phyloP scores from a whole-genome alignment of 495 filamentous ascomycete genomes.

The Penicillium coffeae region DNA sequence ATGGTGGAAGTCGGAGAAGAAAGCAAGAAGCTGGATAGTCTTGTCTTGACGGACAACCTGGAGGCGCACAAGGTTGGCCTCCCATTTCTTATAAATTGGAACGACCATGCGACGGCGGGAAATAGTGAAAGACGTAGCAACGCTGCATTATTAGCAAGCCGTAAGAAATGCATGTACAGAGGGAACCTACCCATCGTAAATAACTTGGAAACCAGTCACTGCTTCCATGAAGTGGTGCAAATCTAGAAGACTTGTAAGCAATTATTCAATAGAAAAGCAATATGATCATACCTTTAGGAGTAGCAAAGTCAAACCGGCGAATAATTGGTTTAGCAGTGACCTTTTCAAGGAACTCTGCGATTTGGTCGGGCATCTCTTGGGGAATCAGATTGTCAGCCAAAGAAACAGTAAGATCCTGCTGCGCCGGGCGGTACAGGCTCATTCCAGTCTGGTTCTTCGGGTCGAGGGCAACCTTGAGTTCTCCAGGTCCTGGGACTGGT shows the following conservation, averaged over 20 bases:
- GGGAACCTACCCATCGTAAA: constrained; percentile 60
- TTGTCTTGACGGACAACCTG: constrained; percentile 74
- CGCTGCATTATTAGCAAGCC: constrained; percentile 23
- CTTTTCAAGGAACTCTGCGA: constrained; percentile 51
- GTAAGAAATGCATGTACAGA: neutral
- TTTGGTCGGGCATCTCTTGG: constrained; percentile 51
- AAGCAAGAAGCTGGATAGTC: constrained; percentile 70
- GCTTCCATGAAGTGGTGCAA: constrained; percentile 73
- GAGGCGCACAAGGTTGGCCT: constrained; percentile 66
- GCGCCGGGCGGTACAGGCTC: constrained; percentile 59
- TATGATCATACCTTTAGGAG: constrained; percentile 32
- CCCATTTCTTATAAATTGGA: constrained; percentile 90
- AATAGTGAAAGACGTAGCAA: constrained; percentile 71
- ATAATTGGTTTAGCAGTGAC: constrained; percentile 38
- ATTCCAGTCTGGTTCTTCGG: constrained; percentile 55
- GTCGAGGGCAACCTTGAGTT: constrained; percentile 61
- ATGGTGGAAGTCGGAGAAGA: constrained; percentile 75
- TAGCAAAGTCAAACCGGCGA: constrained; percentile 39
- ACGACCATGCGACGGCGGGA: constrained; percentile 82
- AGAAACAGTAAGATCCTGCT: constrained; percentile 65
- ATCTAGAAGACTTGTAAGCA: constrained; percentile 35
- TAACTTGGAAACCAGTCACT: constrained; percentile 70
- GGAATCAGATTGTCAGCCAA: constrained; percentile 59
- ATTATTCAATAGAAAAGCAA: neutral
- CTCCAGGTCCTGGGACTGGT: constrained; percentile 52